Conservation (phyloP, 108 stramenopile genomes). For the Cyclotella distinguenda region DNA sequence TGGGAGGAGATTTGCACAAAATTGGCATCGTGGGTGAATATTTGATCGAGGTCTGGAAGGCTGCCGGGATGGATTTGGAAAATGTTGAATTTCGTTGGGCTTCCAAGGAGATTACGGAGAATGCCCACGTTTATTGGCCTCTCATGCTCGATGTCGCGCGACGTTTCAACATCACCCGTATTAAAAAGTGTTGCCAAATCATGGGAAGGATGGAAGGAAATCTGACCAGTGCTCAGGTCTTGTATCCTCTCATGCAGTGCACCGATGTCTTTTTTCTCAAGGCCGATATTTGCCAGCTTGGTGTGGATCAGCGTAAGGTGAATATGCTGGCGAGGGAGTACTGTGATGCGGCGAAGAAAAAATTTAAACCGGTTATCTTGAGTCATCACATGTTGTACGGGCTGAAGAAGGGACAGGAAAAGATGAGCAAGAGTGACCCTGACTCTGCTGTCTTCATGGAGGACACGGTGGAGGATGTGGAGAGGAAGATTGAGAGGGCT, state of each 20-base stretch:
- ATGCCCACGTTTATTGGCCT: slow-evolving; percentile 89
- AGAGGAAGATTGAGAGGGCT: slow-evolving; percentile 80
- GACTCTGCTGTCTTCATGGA: slow-evolving; percentile 99
- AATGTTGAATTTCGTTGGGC: slow-evolving; percentile 99
- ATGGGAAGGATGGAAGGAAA: slow-evolving; percentile 97
- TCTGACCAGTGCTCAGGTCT: slow-evolving; percentile 93
- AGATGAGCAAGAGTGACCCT: slow-evolving; percentile 99
- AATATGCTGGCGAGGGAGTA: slow-evolving; percentile 99
- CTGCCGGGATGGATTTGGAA: slow-evolving; percentile 96
- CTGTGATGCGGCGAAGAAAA: slow-evolving; percentile 90
- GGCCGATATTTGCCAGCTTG: slow-evolving; percentile 99
- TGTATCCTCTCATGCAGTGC: slow-evolving; percentile 99
- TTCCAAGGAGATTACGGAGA: slow-evolving; percentile 94
- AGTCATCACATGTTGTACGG: slow-evolving; percentile 95
- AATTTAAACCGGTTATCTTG: slow-evolving; percentile 95
- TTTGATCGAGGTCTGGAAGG: slow-evolving; percentile 99
- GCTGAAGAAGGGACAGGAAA: slow-evolving; percentile 98
- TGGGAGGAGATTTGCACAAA: slow-evolving; percentile 96
- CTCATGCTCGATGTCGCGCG: slow-evolving; percentile 97
- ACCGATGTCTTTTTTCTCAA: slow-evolving; percentile 99
- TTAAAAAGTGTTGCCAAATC: slow-evolving; percentile 98
- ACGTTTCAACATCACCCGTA: slow-evolving; percentile 89
- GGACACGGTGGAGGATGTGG: slow-evolving; percentile 90
- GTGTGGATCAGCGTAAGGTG: slow-evolving; percentile 98
- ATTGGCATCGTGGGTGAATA: slow-evolving; percentile 95